Evolutionary conservation across 208 protist species (phyloP), one percentile per base, ranked within the genome.

Genomic region (Angomonas deanei): DNA sequence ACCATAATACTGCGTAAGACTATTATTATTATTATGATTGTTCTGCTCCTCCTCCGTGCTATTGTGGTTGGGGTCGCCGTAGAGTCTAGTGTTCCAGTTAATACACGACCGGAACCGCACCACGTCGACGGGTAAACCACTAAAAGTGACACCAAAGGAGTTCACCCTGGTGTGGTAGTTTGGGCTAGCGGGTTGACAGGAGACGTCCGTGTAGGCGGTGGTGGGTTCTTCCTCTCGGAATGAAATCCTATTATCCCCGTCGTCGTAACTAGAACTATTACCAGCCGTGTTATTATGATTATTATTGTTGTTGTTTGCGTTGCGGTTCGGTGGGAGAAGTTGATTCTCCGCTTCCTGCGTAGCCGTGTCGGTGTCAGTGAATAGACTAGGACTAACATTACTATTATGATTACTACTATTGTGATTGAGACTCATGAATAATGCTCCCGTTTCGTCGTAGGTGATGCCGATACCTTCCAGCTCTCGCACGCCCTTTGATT

Each of bases 61-160:
- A 52, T 32, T 78, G 71, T 4, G 77, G n/a, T n/a, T n/a, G n/a
- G n/a, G n/a, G n/a, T n/a, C n/a, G n/a, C n/a, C n/a, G n/a, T n/a
- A n/a, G n/a, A n/a, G 83, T 70, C 19, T 24, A 15, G 27, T 28
- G 21, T 56, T 56, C 50, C 23, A 56, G 23, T 56, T 56, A 34
- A 92, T 91, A 64, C 88, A 94, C 1, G 84, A 88, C 46, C 78
- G 74, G 64, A 94, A 92, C 38, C 65, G 75, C 48, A 86, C 72
- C 17, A 94, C 80, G 57, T 91, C 88, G 23, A 55, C 57, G 10
- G 80, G 82, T 52, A 72, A 70, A 23, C 78, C 82, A 56, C 74
- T 86, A 68, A 76, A 90, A 36, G 77, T 84, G 71, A 21, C 36
- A 19, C 53, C 28, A 23, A 59, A 34, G 6, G 53, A 21, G 21